Evolutionary conservation across 352 stramenopile species (phyloP).

Genomic region (Globisporangium lucens): DNA sequence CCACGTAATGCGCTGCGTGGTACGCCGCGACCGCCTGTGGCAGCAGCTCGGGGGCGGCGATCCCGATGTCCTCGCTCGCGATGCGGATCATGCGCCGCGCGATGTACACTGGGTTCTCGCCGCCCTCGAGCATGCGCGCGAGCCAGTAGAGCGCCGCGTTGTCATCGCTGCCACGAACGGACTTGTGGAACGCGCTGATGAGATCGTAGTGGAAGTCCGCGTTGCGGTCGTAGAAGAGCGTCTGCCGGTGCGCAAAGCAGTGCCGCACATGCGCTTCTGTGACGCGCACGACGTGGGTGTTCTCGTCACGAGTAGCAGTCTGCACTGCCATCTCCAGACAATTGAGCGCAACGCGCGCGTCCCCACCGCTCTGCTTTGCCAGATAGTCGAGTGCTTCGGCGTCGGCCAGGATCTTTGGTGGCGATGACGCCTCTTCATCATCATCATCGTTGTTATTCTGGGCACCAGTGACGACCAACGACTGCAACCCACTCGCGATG

Average conservation of each 20-base stretch:
- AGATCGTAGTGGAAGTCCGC: slow-evolving; percentile 86
- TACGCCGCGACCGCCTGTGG: slow-evolving; percentile 67
- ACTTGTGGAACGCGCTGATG: slow-evolving; percentile 87
- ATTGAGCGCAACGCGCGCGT: slow-evolving; percentile 79
- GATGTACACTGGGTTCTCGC: slow-evolving; percentile 83
- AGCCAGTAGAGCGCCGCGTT: slow-evolving; percentile 86
- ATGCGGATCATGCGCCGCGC: slow-evolving; percentile 80
- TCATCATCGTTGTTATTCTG: slow-evolving; percentile 2
- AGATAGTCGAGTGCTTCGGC: slow-evolving; percentile 63
- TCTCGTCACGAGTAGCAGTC: slow-evolving; percentile 31
- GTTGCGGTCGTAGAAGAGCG: slow-evolving; percentile 81
- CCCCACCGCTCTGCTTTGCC: slow-evolving; percentile 68
- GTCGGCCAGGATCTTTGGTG: slow-evolving; percentile 39
- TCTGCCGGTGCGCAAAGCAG: slow-evolving; percentile 70
- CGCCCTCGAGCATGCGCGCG: slow-evolving; percentile 81
- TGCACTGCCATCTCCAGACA: slow-evolving; percentile 77
- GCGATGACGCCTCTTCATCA: not conserved
- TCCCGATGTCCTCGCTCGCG: slow-evolving; percentile 80
- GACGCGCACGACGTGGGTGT: slow-evolving; percentile 28
- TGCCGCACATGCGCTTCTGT: slow-evolving; percentile 64
- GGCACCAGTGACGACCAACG: slow-evolving; percentile 9
- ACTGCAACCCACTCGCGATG: slow-evolving; percentile 23
- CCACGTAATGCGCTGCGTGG: slow-evolving; percentile 69
- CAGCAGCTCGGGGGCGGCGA: slow-evolving; percentile 66
- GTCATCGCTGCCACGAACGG: slow-evolving; percentile 75